Base-by-base conservation (phyloP, 345 rosid species). In the Acer negundo region DNA sequence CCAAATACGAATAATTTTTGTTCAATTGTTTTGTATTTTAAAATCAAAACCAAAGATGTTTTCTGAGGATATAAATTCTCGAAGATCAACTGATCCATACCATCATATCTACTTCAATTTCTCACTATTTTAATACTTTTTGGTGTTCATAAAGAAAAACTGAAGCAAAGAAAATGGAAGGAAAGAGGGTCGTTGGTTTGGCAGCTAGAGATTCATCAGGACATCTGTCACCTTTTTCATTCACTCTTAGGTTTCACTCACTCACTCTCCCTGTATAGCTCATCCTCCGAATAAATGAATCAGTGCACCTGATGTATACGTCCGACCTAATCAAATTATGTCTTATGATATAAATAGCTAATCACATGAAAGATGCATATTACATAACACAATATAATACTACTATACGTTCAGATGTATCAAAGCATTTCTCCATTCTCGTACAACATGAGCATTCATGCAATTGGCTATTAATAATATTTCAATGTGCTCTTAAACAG, bases 121-220 rank as follows among this genome's bases (percentile, higher is more conserved):
- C 63, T 59, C 26, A 59, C n/a, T 13, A 6, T 49, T 23, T 46
- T 2, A 10, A 1, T 12, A 24, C 51, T 31, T 46, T 16, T 65
- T 7, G 15, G 12, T 67, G 26, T 51, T 24, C 70, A 53, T 46
- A 13, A 46, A 15, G 6, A 16, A 53, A 15, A 17, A 8, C 44
- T 65, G 62, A 75, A 64, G 53, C 72, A 59, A 75, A 24, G 62
- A 16, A 56, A 75, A 70, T 75, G 76, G 79, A 70, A 46, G 90
- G 87, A 77, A 85, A 79, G 82, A 83, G 78, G 17, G 76, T 80
- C 35, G 22, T 80, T 3, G 94, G 89, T 55, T 90, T 83, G 88
- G 92, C 89, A n/a, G 92, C 94, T 9, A 84, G 69, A 62, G 92
- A 90, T 74, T 76, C 85, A 23, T 77, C 92, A 31, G 90, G 84